Conservation (phyloP, 495 filamentous ascomycete species). For the Acidiella bohemica region DNA sequence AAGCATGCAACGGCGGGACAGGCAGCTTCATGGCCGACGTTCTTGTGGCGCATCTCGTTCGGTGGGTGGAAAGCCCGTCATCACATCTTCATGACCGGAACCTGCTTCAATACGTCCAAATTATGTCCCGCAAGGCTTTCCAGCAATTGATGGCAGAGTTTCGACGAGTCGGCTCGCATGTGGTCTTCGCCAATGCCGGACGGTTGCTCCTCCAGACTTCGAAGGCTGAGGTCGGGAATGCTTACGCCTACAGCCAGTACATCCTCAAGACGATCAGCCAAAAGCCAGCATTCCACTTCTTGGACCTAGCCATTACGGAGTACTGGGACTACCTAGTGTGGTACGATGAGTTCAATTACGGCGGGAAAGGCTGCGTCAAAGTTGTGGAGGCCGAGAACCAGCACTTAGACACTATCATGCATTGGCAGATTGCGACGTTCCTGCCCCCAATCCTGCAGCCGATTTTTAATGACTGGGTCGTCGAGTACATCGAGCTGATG, state of each 20-base stretch:
- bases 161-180: conserved; percentile 81
- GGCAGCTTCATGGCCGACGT: conserved; percentile 67
- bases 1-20: conserved; percentile 76
- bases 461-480: conserved; percentile 80
- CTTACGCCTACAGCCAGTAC: conserved; percentile 92
- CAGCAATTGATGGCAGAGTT: conserved; percentile 96
- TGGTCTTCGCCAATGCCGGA: conserved; percentile 80
- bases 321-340: conserved; percentile 99
- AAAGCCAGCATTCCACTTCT: conserved; percentile 91
- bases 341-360: conserved; percentile 99
- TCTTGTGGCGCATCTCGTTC: conserved; percentile 92
- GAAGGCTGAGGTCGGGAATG: conserved; percentile 93
- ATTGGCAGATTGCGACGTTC: conserved; percentile 91
- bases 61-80: conserved; percentile 85
- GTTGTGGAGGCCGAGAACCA: conserved; percentile 76
- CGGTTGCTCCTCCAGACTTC: conserved; percentile 88
- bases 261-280: conserved; percentile 90
- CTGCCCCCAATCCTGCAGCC: conserved; percentile 67
- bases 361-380: conserved; percentile 77
- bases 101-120: conserved; percentile 94
- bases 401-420: conserved; percentile 86
- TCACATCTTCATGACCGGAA: conserved; percentile 93
- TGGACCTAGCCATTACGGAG: conserved; percentile 94
- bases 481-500: conserved; percentile 94
- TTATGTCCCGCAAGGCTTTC: conserved; percentile 94